A percentile compares a stretch with the other conserved stretches of the same genome.
These are phyloP conservation scores for Chlamydomonas schloesseri DNA, from an alignment of 139 green algal species.

Conservation along the genomic window DNA sequence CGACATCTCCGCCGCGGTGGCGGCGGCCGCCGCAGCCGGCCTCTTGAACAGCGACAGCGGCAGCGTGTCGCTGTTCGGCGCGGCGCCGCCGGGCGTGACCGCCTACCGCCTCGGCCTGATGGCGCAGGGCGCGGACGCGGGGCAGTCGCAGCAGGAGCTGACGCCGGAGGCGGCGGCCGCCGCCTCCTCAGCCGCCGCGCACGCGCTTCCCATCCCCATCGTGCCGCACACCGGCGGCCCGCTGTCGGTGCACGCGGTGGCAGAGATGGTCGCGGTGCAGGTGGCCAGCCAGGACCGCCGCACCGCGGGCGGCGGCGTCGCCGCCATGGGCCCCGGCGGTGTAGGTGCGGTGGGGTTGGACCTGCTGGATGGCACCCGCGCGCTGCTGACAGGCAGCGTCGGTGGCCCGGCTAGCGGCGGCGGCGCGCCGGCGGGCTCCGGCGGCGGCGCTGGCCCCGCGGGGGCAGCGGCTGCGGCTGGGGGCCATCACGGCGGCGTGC, in stretches of 20 bases:
- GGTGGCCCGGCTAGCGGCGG: neutral
- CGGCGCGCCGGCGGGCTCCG: neutral
- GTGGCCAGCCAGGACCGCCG: neutral
- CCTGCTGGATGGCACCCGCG: constrained; percentile 24
- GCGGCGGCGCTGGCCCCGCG: neutral
- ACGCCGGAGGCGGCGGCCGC: neutral
- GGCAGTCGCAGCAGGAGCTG: neutral
- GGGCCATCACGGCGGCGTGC: too few relatives aligned
- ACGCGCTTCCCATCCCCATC: constrained; percentile 48
- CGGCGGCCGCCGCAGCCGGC: too few relatives aligned
- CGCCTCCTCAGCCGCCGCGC: neutral
- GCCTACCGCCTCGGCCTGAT: neutral
- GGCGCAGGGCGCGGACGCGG: neutral
- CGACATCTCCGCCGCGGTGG: too few relatives aligned
- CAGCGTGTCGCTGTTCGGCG: constrained; percentile 21
- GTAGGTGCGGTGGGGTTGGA: neutral
- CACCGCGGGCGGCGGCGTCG: too few relatives aligned
- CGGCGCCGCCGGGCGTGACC: neutral
- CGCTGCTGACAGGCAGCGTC: neutral
- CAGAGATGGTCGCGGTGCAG: constrained; percentile 42
- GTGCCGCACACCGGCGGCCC: constrained; percentile 22
- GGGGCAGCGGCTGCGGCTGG: neutral
- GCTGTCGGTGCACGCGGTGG: constrained; percentile 36
- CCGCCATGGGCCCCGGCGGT: too few relatives aligned
- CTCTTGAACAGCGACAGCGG: neutral